A percentile compares a stretch with the other conserved stretches of the same genome.
phyloP scores from a whole-genome alignment of 1,284 basidiomycete species.

The Ustilago esculenta region DNA sequence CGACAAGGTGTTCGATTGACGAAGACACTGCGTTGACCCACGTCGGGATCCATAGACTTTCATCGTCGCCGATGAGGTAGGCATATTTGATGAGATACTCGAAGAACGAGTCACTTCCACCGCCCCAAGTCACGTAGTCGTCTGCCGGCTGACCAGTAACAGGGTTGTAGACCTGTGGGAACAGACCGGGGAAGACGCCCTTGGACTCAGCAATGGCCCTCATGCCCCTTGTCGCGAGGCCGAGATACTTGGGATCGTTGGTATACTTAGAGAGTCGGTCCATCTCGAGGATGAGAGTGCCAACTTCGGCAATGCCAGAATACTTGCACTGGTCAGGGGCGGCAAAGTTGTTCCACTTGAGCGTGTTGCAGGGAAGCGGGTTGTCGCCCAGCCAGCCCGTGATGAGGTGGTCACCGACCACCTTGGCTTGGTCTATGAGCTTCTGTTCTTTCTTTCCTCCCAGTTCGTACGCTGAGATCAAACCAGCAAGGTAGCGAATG shows the following conservation, averaged over 20 bases:
- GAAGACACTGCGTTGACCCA: slow-evolving; percentile 52
- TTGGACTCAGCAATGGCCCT: slow-evolving; percentile 44
- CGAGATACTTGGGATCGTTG: slow-evolving; percentile 45
- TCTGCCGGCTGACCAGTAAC: slow-evolving; percentile 12
- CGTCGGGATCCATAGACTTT: slow-evolving; percentile 41
- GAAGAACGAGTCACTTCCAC: slow-evolving; percentile 59
- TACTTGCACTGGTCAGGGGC: slow-evolving; percentile 16
- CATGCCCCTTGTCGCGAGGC: slow-evolving; percentile 48
- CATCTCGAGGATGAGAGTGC: slow-evolving; percentile 59
- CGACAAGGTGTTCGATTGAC: slow-evolving; percentile 48
- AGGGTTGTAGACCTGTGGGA: slow-evolving; percentile 34
- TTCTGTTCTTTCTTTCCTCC: slow-evolving; percentile 47
- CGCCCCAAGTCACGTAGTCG: slow-evolving; percentile 61
- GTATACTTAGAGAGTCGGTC: slow-evolving; percentile 53
- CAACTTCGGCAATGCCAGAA: slow-evolving; percentile 53
- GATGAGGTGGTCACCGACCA: slow-evolving; percentile 53
- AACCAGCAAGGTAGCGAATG: slow-evolving; percentile 60
- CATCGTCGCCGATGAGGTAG: slow-evolving; percentile 44
- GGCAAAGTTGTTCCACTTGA: slow-evolving; percentile 50
- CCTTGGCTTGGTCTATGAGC: slow-evolving; percentile 55
- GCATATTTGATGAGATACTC: slow-evolving; percentile 61
- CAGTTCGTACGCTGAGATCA: slow-evolving; percentile 59
- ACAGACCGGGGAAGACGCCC: slow-evolving; percentile 48
- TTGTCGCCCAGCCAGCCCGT: slow-evolving; percentile 53
- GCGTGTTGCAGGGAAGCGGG: slow-evolving; percentile 54